Percentiles rank a stretch among this genome's conserved stretches.
phyloP scores from a whole-genome alignment of 768 basidiomycete species.

The Solioccasus polychromus region DNA sequence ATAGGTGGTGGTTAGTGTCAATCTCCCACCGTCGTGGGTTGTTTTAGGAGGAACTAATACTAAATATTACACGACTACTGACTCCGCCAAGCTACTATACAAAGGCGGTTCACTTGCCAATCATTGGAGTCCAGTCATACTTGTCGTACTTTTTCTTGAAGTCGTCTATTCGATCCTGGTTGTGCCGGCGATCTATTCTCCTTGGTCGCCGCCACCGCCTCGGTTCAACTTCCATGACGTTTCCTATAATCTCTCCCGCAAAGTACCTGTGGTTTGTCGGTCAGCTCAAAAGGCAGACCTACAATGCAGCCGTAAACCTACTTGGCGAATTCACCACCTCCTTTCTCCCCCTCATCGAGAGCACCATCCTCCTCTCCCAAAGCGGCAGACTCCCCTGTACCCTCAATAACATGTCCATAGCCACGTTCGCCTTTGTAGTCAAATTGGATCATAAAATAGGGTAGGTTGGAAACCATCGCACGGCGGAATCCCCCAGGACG shows the following conservation, averaged over 20 bases:
- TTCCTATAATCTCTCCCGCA: slow-evolving; percentile 92
- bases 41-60: not conserved
- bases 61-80: not conserved
- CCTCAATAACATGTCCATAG: slow-evolving; percentile 98
- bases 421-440: slow-evolving; percentile 98
- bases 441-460: slow-evolving; percentile 99
- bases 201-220: slow-evolving; percentile 81
- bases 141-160: slow-evolving; percentile 76
- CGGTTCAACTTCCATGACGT: slow-evolving; percentile 83
- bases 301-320: slow-evolving; percentile 32
- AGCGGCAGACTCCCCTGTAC: slow-evolving; percentile 61
- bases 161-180: slow-evolving; percentile 63
- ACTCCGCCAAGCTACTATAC: too few species aligned
- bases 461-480: slow-evolving; percentile 93
- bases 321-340: slow-evolving; percentile 89
- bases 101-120: slow-evolving; percentile 44
- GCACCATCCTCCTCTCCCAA: slow-evolving; percentile 62
- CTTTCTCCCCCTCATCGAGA: slow-evolving; percentile 83
- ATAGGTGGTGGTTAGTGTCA: too few species aligned
- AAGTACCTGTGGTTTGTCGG: slow-evolving; percentile 65
- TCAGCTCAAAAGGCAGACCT: slow-evolving; percentile 3
- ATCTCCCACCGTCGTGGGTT: not conserved
- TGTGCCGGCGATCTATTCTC: slow-evolving; percentile 64
- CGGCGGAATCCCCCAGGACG: slow-evolving; percentile 92
- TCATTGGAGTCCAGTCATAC: slow-evolving; percentile 80